Conservation (phyloP, 148 eudicot genomes). For the Fagopyrum homotropicum region DNA sequence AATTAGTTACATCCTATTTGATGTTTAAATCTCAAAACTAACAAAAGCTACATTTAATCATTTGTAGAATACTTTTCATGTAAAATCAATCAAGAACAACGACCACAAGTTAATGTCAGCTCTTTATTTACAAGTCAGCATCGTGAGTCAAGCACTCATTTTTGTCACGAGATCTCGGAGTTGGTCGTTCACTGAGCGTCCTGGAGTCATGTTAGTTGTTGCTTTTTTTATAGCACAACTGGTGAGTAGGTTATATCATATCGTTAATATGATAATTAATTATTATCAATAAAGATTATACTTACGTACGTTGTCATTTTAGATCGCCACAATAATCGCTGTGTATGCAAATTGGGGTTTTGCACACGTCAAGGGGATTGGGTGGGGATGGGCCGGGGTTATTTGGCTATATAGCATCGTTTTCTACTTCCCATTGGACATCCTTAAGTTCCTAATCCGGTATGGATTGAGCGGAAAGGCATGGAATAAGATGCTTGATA, state of each 20-base stretch:
- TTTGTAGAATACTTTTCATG: conserved; percentile 24
- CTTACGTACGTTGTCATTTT: background rate
- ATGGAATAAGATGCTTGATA: conserved; percentile 26
- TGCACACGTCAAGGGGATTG: conserved; percentile 27
- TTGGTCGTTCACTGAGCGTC: conserved; percentile 32
- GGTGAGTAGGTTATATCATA: conserved; percentile 17
- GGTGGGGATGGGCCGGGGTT: conserved; percentile 42
- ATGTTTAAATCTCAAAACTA: too few species aligned
- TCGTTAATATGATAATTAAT: background rate
- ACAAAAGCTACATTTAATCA: too few species aligned
- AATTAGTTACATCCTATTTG: background rate
- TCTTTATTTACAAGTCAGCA: conserved; percentile 35
- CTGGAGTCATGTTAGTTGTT: conserved; percentile 24
- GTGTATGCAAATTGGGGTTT: conserved; percentile 35
- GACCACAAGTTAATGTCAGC: conserved; percentile 27
- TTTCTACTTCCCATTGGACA: conserved; percentile 29
- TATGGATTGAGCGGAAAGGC: conserved; percentile 27
- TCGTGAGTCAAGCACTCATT: conserved; percentile 35
- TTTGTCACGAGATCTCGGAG: conserved; percentile 34
- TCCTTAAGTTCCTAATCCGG: conserved; percentile 27
- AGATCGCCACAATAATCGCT: conserved; percentile 33
- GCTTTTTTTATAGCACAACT: conserved; percentile 32
- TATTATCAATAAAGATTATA: too few species aligned
- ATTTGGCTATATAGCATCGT: conserved; percentile 30
- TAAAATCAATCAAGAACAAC: conserved; percentile 19